Conservation (phyloP, 1,284 basidiomycete genomes). For the Mycocalia duriaeana region DNA sequence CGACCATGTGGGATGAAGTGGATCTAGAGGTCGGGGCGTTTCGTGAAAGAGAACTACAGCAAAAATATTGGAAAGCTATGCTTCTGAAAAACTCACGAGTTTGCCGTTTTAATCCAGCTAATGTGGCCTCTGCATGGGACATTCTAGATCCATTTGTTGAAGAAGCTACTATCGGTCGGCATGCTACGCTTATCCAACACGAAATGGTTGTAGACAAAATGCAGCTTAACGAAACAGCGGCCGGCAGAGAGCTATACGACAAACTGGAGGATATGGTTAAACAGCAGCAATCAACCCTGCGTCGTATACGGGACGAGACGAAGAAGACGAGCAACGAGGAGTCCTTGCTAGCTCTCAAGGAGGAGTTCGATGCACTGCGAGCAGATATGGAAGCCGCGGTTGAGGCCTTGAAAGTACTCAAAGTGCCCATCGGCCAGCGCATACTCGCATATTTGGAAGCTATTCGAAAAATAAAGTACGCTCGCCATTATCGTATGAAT, state of each 20-base stretch:
- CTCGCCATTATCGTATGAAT: no score
- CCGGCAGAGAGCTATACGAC: constrained; percentile 5
- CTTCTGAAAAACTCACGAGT: constrained; percentile 12
- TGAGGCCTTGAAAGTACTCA: neutral
- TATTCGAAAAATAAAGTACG: no score
- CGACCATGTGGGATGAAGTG: constrained; percentile 18
- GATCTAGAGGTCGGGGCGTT: constrained; percentile 6
- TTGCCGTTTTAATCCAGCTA: constrained; percentile 13
- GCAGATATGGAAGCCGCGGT: neutral
- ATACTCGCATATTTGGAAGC: no score
- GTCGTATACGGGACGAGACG: neutral
- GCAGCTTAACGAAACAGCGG: constrained; percentile 9
- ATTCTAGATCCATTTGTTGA: constrained; percentile 11
- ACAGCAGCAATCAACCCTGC: neutral
- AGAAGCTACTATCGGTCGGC: constrained; percentile 8
- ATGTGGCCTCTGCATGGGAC: constrained; percentile 15
- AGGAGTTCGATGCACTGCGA: neutral
- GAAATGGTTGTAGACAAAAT: constrained; percentile 17
- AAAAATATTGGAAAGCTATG: constrained; percentile 16
- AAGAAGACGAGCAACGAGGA: neutral
- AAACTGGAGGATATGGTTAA: neutral
- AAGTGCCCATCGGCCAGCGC: neutral
- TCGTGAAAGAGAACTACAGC: constrained; percentile 13
- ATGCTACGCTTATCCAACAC: constrained; percentile 15
- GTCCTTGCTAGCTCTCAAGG: neutral